Evolutionary conservation across 1,284 basidiomycete genomes (phyloP).

Genomic region (Xerocomus amazonicus): DNA sequence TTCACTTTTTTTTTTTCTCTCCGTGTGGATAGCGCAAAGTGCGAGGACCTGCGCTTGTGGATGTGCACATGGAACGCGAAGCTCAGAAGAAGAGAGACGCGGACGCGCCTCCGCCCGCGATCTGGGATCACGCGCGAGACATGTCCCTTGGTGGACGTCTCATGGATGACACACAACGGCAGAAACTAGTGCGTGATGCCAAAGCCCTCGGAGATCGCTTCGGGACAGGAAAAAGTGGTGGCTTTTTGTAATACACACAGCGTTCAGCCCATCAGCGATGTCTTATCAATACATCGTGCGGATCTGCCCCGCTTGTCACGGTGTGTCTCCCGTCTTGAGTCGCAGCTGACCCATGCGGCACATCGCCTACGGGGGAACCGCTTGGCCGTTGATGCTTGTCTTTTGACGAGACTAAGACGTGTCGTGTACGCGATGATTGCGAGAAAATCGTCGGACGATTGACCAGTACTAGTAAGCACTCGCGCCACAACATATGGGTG

Average conservation of each 20-base stretch:
- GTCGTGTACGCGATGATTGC: too few species aligned
- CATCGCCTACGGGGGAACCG: too few species aligned
- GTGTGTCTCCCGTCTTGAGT: background rate
- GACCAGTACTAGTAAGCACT: too few species aligned
- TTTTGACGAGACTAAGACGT: too few species aligned
- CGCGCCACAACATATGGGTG: too few species aligned
- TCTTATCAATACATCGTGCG: background rate
- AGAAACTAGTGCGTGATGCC: slow-evolving; percentile 75
- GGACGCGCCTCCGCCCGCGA: slow-evolving; percentile 54
- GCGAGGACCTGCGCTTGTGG: slow-evolving; percentile 67
- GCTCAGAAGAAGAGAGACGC: slow-evolving; percentile 34
- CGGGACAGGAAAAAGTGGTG: slow-evolving; percentile 63
- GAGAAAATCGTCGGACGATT: too few species aligned
- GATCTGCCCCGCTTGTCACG: background rate
- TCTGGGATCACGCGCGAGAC: slow-evolving; percentile 88
- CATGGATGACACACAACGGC: slow-evolving; percentile 79
- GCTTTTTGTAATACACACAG: slow-evolving; percentile 42
- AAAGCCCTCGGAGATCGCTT: slow-evolving; percentile 78
- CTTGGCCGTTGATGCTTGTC: too few species aligned
- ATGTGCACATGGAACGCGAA: slow-evolving; percentile 49
- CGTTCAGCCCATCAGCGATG: too few species aligned
- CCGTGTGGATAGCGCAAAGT: slow-evolving; percentile 47
- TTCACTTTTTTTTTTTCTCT: background rate
- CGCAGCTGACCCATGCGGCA: background rate
- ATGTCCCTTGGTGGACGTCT: slow-evolving; percentile 82